Evolutionary conservation across 176 grass and related monocot species (phyloP).

Genomic region (Rhynchospora pubera): DNA sequence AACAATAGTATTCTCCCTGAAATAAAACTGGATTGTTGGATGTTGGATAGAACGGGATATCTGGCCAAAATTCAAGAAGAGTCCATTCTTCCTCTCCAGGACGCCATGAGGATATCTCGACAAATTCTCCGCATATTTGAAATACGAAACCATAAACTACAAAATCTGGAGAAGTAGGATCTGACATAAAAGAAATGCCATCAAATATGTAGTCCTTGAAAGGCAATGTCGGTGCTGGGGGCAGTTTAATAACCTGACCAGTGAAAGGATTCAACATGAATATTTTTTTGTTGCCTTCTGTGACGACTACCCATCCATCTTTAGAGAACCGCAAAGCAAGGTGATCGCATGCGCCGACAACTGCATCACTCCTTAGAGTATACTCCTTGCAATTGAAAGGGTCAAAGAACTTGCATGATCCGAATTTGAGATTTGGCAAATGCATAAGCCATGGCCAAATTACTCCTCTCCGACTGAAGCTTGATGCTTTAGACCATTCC

Average conservation of each 20-base stretch:
- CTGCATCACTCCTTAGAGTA: neutral
- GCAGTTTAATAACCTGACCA: neutral
- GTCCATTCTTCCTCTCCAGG: neutral
- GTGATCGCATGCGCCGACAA: neutral
- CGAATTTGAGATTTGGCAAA: no score
- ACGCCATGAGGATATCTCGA: neutral
- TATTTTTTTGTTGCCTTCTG: no score
- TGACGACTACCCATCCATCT: no score
- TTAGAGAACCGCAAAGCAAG: neutral
- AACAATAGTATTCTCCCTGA: neutral
- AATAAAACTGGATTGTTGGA: slow-evolving; percentile 10
- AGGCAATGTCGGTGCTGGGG: neutral
- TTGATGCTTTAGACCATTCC: neutral
- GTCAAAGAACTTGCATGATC: no score
- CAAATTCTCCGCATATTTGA: no score
- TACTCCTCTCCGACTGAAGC: neutral
- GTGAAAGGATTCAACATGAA: slow-evolving; percentile 21
- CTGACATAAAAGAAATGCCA: neutral
- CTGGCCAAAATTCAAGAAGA: neutral
- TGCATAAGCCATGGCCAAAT: neutral
- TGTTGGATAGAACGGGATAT: neutral
- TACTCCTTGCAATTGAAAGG: no score
- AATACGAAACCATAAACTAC: no score
- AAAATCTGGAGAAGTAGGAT: no score
- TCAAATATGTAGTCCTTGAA: neutral